Base-by-base conservation (phyloP, 371 early-diverging fungal species). In the Lichtheimia hyalospora region DNA sequence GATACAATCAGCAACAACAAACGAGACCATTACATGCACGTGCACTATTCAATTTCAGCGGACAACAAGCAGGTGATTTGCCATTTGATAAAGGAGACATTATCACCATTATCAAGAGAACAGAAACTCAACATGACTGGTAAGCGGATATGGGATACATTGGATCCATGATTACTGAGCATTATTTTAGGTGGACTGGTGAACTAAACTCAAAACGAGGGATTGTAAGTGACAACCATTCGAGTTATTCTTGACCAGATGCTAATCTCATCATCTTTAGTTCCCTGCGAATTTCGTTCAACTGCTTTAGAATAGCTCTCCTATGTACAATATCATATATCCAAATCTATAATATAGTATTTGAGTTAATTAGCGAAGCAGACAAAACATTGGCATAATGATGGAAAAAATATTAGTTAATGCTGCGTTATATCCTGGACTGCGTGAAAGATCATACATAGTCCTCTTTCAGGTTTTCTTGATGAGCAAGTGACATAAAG, bases 271-370 rank as follows among this genome's bases (percentile, higher is more conserved):
- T 54, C 0, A 5, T 25, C 57, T 49, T 25, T 69, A 77, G 64
- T 90, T 92, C 68, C 92, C 92, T 24, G 88, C 89, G 46, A 92
- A 91, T 66, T 92, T 89, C 70, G 84, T 90, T n/a, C 58, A 80
- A n/a, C 24, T 63, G 14, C 5, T 58, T 23, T 57, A 48, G 50
- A 8, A 7, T 27, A 27, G 27, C 27, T 27, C 27, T 10, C 34
- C 34, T 3, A 34, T 34, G 34, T 73, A 59, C 34, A 34, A 34
- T 34, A 34, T 6, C 34, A 34, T 3, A 34, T 34, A 34, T 34
- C 34, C 34, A 5, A 8, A 34, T 10, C 34, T 34, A 34, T 10
- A 34, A 8, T 34, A 34, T 25, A 25, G 25, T 25, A 5, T 25
- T n/a, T n/a, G n/a, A n/a, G n/a, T n/a, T n/a, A n/a, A n/a, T n/a